Conservation (phyloP, 2,329 filamentous ascomycete species). For the Cercospora berteroae region DNA sequence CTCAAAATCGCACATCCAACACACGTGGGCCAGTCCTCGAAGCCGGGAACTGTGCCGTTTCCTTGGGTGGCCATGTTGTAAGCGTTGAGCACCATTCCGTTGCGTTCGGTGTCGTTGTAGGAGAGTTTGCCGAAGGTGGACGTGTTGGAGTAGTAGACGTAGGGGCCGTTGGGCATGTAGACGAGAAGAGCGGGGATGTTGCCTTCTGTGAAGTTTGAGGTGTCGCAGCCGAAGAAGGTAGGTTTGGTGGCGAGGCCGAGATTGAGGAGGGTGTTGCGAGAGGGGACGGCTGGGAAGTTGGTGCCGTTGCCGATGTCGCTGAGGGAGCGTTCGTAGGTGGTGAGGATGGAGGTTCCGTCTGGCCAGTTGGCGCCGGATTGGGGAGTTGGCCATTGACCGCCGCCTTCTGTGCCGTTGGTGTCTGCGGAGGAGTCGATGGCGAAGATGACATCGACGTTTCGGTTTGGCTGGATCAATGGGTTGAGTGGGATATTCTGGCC, state of each 20-base stretch:
- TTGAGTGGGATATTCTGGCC: constrained; percentile 76
- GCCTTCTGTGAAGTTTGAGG: constrained; percentile 57
- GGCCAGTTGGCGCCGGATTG: constrained; percentile 61
- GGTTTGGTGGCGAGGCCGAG: constrained; percentile 70
- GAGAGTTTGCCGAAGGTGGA: constrained; percentile 66
- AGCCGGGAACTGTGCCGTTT: constrained; percentile 69
- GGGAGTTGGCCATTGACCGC: constrained; percentile 29
- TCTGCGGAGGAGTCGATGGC: constrained; percentile 77
- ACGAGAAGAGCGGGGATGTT: constrained; percentile 66
- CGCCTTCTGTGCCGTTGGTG: constrained; percentile 53
- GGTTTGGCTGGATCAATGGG: constrained; percentile 71
- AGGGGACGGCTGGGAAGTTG: constrained; percentile 69
- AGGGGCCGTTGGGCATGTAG: constrained; percentile 71
- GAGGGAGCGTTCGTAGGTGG: constrained; percentile 67
- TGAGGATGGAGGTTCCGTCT: constrained; percentile 71
- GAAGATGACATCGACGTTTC: constrained; percentile 75
- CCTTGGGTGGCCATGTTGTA: constrained; percentile 79
- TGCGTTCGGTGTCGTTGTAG: constrained; percentile 65
- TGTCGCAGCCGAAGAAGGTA: constrained; percentile 73
- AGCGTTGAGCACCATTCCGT: constrained; percentile 82
- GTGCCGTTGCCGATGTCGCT: constrained; percentile 63
- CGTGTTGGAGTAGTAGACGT: constrained; percentile 71
- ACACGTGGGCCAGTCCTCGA: constrained; percentile 72
- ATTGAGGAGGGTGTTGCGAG: constrained; percentile 75
- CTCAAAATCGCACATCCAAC: constrained; percentile 83